These are phyloP conservation scores for Lactarius pseudohatsudake DNA, from an alignment of 768 basidiomycete species.

Conservation along the genomic window DNA sequence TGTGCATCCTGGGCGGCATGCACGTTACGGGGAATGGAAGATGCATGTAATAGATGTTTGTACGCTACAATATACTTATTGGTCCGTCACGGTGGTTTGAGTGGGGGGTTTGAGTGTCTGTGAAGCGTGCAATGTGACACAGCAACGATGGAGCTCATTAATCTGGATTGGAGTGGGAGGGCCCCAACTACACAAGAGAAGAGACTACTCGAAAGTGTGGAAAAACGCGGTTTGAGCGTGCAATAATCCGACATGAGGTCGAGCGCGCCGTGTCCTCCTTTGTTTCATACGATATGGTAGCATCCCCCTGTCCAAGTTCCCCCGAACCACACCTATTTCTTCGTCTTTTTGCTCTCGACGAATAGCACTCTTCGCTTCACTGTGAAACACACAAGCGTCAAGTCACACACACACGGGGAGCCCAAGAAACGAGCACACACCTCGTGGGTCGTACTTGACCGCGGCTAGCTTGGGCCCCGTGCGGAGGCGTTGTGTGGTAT, in stretches of 20 bases:
- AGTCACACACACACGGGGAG: background rate
- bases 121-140: background rate
- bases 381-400: constrained; percentile 32
- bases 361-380: constrained; percentile 75
- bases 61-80: constrained; percentile 12
- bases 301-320: background rate
- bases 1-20: constrained; percentile 1
- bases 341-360: constrained; percentile 76
- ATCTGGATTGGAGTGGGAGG: background rate
- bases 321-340: constrained; percentile 36
- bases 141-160: background rate
- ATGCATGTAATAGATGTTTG: constrained; percentile 13
- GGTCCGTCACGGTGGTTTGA: background rate
- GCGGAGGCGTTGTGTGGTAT: constrained; percentile 76
- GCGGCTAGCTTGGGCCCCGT: constrained; percentile 76
- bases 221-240: background rate
- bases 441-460: constrained; percentile 90
- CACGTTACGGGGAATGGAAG: background rate
- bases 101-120: background rate
- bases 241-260: constrained; percentile 14
- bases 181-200: background rate
- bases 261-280: background rate
- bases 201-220: background rate
- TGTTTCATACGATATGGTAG: background rate
- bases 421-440: constrained; percentile 40